A percentile compares a stretch with the other conserved stretches of the same genome.
These are phyloP conservation scores for Apiosordaria backusii DNA, from an alignment of 495 filamentous ascomycete species.

Conservation along the genomic window DNA sequence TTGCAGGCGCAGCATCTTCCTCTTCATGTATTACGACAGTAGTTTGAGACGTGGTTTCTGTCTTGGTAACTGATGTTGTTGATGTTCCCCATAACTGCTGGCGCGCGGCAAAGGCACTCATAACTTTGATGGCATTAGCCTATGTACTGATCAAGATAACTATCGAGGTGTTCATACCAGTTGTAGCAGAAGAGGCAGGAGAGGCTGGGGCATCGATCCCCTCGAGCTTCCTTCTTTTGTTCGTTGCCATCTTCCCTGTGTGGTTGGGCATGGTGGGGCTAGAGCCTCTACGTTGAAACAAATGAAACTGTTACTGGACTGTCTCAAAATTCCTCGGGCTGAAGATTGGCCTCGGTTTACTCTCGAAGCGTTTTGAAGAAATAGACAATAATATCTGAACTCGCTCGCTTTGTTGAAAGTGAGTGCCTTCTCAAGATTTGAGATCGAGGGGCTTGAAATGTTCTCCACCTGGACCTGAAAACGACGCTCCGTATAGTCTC, in stretches of 20 bases:
- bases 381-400: not conserved
- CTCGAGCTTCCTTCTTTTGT: constrained; percentile 44
- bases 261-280: not conserved
- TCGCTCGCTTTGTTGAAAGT: not conserved
- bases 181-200: constrained; percentile 19
- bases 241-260: constrained; percentile 33
- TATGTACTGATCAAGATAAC: not conserved
- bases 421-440: not conserved
- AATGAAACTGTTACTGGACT: not conserved
- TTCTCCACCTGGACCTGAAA: not conserved
- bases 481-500: not conserved
- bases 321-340: not conserved
- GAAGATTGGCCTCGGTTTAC: not conserved
- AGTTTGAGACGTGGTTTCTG: not conserved
- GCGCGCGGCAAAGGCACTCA: constrained; percentile 52
- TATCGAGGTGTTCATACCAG: constrained; percentile 8
- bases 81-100: constrained; percentile 34
- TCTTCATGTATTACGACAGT: not conserved
- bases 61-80: constrained; percentile 3
- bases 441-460: not conserved
- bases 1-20: not conserved
- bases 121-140: constrained; percentile 27
- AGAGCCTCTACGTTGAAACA: not conserved
- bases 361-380: not conserved
- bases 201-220: constrained; percentile 9